Conservation (phyloP, 78 protist species). For the Emiliania huxleyi region DNA sequence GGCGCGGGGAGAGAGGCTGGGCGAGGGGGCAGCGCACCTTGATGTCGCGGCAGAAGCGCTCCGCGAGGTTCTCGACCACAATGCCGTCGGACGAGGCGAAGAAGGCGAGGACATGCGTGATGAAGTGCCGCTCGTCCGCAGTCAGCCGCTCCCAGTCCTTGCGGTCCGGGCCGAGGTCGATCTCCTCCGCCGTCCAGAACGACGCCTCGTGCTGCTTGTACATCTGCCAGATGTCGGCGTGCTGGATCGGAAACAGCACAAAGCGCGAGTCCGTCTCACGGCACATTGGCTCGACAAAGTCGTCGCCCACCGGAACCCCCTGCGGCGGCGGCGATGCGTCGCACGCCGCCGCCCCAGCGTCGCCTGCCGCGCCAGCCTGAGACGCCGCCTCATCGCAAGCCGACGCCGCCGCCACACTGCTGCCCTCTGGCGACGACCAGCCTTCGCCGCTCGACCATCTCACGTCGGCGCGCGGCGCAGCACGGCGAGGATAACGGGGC, state of each 20-base stretch:
- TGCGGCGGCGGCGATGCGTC: too few relatives aligned
- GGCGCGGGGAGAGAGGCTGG: too few relatives aligned
- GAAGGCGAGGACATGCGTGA: conserved; percentile 93
- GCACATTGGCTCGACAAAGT: background rate
- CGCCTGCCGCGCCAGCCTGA: background rate
- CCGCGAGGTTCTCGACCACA: conserved; percentile 94
- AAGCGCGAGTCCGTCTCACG: conserved; percentile 54
- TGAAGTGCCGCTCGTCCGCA: conserved; percentile 88
- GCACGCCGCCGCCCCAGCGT: background rate
- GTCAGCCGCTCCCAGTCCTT: conserved; percentile 81
- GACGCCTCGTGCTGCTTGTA: conserved; percentile 91
- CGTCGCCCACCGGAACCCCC: too few relatives aligned
- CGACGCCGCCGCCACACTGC: too few relatives aligned
- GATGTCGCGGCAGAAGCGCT: conserved; percentile 84
- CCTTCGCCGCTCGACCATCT: too few relatives aligned
- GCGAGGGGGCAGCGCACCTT: too few relatives aligned
- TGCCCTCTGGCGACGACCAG: too few relatives aligned
- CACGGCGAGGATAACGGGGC: too few relatives aligned
- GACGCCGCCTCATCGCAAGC: background rate
- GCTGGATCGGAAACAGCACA: conserved; percentile 89
- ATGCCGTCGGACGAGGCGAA: conserved; percentile 97
- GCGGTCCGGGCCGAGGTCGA: conserved; percentile 73
- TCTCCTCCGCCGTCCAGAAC: conserved; percentile 97
- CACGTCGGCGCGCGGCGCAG: too few relatives aligned
- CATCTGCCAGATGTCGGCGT: conserved; percentile 83